Base-by-base conservation (phyloP, 352 stramenopile genomes). In the Globisporangium nodosum region DNA sequence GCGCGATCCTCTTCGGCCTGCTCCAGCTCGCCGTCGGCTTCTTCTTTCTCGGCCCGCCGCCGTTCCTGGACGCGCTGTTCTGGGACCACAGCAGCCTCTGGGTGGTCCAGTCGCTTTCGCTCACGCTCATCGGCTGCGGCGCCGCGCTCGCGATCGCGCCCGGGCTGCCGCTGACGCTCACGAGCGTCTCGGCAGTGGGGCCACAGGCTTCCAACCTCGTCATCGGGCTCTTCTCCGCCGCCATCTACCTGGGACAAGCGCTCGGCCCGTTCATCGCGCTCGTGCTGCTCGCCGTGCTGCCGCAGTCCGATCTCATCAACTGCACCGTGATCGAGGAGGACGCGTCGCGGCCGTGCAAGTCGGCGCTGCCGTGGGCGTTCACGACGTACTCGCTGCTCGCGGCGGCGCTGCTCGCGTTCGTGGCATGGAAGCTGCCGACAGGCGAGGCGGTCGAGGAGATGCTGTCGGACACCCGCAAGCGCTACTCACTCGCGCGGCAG, bases 221-320 rank as follows among this genome's bases (percentile, higher is more conserved):
- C 18, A 78, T 90, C 35, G 80, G 76, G 3, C 65, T 90, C 15
- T 90, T 90, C 64, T 76, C 76, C 16, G 71, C 74, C 6, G 77
- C 80, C 21, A 81, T 90, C 47, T 90, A 90, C 58, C 56, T 88
- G 20, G 78, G 80, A 1, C 80, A 90, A 50, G 74, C 78, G 21
- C 53, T 87, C 18, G 80, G 80, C 5, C 80, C 80, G 35, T 78
- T 88, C 49, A 18, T 88, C 16, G 73, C 80, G 49, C 69, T 81
- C 12, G 20, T 74, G 16, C 53, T 90, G 42, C 76, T 78, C 66
- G 54, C 76, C 43, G 58, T 87, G 18, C 54, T 88, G 31, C 81
- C 81, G 24, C 46, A 42, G 24, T 75, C 70, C 2, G 64, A 64
- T 42, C 66, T 69, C 5, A 60, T 68, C 64, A 81, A 81, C 60